Conservation (phyloP, 139 green algal species). For the Nannochloris sp. region DNA sequence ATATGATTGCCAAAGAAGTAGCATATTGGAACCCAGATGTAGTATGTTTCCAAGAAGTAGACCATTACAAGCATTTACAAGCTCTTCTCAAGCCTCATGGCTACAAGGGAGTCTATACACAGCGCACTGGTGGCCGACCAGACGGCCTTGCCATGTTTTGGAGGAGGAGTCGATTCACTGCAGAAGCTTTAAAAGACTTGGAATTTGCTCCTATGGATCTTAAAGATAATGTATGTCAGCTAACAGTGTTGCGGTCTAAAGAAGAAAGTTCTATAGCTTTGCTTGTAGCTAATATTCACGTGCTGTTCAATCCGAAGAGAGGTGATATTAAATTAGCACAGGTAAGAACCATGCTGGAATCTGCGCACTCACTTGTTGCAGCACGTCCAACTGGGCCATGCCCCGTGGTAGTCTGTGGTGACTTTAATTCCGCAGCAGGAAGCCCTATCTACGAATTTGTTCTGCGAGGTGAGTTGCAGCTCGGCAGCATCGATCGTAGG, state of each 20-base stretch:
- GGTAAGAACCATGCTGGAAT: conserved; percentile 38
- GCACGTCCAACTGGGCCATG: background rate
- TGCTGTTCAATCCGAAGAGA: conserved; percentile 81
- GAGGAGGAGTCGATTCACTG: conserved; percentile 18
- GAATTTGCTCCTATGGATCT: conserved; percentile 45
- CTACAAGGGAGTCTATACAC: conserved; percentile 23
- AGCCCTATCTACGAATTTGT: conserved; percentile 50
- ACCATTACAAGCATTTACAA: conserved; percentile 51
- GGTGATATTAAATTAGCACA: conserved; percentile 77
- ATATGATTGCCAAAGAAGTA: conserved; percentile 25
- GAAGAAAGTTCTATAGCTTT: conserved; percentile 21
- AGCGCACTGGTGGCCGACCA: conserved; percentile 24
- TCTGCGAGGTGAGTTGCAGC: conserved; percentile 31
- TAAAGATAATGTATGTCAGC: conserved; percentile 73
- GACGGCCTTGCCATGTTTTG: conserved; percentile 75
- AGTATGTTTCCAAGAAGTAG: conserved; percentile 74
- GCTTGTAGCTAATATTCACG: conserved; percentile 72
- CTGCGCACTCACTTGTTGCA: conserved; percentile 14
- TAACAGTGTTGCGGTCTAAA: conserved; percentile 20
- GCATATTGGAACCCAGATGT: conserved; percentile 40
- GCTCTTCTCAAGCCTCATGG: conserved; percentile 37
- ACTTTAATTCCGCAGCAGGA: conserved; percentile 59
- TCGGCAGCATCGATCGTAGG: conserved; percentile 22
- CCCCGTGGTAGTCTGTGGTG: conserved; percentile 35
- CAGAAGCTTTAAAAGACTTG: conserved; percentile 21